Conservation (phyloP, 148 eudicot genomes). For the Cornus suecica region DNA sequence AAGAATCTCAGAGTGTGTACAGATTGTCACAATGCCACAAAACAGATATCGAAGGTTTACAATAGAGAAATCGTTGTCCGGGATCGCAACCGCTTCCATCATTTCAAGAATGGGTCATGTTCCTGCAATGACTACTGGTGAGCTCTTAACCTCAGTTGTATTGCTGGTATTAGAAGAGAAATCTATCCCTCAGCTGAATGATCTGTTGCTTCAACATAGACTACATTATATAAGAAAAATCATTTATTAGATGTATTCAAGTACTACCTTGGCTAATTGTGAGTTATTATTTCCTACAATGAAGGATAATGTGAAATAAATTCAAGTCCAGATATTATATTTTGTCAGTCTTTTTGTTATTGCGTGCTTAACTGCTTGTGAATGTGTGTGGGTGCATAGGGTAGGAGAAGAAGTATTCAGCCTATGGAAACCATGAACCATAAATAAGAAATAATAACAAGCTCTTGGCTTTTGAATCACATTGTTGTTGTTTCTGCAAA, state of each 20-base stretch:
- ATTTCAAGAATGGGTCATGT: constrained; percentile 40
- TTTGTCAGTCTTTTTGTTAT: too few relatives aligned
- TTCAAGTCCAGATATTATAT: too few relatives aligned
- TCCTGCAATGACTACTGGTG: constrained; percentile 44
- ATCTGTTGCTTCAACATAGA: neutral
- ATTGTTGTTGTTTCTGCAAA: too few relatives aligned
- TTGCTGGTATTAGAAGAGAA: neutral
- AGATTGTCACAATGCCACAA: constrained; percentile 40
- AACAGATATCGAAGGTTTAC: constrained; percentile 31
- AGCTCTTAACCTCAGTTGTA: neutral
- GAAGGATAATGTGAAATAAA: too few relatives aligned
- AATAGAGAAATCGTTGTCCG: constrained; percentile 36
- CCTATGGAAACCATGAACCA: too few relatives aligned
- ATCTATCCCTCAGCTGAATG: neutral
- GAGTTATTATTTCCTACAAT: too few relatives aligned
- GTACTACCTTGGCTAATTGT: neutral
- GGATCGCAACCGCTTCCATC: constrained; percentile 40
- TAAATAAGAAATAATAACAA: too few relatives aligned
- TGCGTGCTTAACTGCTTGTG: too few relatives aligned
- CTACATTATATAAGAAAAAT: neutral
- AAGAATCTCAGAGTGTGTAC: constrained; percentile 41
- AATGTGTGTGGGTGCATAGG: too few relatives aligned
- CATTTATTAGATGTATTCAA: neutral
- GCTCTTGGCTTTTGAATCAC: too few relatives aligned
- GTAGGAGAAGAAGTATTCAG: too few relatives aligned